Conservation (phyloP, 306 rosid genomes). For the Citrullus mucosospermus region DNA sequence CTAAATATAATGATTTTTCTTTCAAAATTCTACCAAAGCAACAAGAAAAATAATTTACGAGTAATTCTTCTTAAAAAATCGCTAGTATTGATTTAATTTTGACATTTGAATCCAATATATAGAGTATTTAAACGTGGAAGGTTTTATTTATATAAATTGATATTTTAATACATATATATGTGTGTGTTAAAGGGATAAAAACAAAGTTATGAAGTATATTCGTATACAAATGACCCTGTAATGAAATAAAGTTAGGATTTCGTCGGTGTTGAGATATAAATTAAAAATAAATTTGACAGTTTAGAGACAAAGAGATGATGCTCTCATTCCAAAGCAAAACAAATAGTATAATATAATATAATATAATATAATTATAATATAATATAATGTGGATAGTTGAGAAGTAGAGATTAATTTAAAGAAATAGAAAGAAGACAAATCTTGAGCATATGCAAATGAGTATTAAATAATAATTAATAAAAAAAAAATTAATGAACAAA, state of each 20-base stretch:
- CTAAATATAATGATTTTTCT: no score
- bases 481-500: not conserved
- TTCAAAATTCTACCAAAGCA: no score
- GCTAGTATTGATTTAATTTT: no score
- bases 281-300: not conserved
- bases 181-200: no score
- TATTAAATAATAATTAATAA: not conserved
- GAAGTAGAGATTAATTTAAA: not conserved
- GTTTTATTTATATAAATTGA: no score
- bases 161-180: no score
- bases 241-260: not conserved
- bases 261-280: not conserved
- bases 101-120: no score
- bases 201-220: not conserved
- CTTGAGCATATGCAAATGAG: not conserved
- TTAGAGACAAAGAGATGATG: slow-evolving; percentile 1
- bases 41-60: no score
- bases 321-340: not conserved
- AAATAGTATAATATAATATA: not conserved
- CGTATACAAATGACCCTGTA: not conserved
- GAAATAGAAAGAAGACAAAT: not conserved
- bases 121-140: no score
- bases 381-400: not conserved
- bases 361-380: not conserved
- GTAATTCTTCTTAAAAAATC: no score